Conservation (phyloP, 345 rosid species). For the Gossypium mustelinum region DNA sequence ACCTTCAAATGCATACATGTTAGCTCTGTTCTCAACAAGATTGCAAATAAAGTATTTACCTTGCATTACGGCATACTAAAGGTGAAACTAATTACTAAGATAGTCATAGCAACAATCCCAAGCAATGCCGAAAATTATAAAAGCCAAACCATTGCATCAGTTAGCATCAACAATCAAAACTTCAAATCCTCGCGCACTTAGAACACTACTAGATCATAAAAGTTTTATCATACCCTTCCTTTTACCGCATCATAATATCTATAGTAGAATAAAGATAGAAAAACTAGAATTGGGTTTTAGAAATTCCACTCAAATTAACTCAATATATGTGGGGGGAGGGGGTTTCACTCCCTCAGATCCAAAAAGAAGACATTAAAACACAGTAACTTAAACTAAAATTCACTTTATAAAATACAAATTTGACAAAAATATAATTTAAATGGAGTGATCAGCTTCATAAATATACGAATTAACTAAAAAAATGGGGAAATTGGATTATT, state of each 20-base stretch:
- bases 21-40: not conserved
- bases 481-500: not conserved
- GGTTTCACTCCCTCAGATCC: not conserved
- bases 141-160: not conserved
- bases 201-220: not conserved
- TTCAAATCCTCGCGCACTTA: not conserved
- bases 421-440: not conserved
- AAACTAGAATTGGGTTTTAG: not conserved
- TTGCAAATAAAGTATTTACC: not conserved
- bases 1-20: not conserved
- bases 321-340: not conserved
- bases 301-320: not conserved
- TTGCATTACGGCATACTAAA: not conserved
- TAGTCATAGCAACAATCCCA: not conserved
- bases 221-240: not conserved
- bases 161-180: not conserved
- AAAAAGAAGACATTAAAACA: not conserved
- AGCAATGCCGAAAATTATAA: not conserved
- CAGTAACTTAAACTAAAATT: constrained; percentile 4
- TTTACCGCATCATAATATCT: not conserved
- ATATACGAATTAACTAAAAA: not conserved
- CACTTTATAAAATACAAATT: no score
- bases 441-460: not conserved
- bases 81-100: not conserved
- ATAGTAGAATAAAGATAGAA: not conserved